Evolutionary conservation across 345 rosid species (phyloP).

Genomic region (Camelina neglecta): DNA sequence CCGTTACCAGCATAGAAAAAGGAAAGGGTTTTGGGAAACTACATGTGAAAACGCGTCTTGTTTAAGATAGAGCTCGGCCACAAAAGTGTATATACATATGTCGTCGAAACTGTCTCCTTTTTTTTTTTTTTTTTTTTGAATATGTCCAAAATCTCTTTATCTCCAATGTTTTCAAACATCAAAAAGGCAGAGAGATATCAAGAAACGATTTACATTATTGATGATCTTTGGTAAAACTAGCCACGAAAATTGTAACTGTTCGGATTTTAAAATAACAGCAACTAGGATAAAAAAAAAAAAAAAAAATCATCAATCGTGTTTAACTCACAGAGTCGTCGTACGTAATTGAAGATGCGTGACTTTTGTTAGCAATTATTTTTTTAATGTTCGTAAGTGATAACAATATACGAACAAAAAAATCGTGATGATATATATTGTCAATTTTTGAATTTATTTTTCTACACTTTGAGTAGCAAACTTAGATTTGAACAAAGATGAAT

Average conservation of each 20-base stretch:
- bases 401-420: background rate
- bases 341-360: background rate
- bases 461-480: background rate
- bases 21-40: background rate
- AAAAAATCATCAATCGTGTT: background rate
- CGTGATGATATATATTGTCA: background rate
- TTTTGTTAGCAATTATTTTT: background rate
- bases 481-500: background rate
- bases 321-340: no score
- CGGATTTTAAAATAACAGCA: background rate
- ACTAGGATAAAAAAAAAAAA: no score
- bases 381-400: background rate
- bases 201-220: background rate
- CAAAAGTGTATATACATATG: background rate
- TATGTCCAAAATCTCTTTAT: background rate
- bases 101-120: no score
- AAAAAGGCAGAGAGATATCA: background rate
- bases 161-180: background rate
- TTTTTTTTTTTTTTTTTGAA: background rate
- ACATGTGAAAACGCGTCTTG: constrained; percentile 19
- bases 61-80: background rate
- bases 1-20: background rate
- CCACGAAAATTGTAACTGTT: background rate
- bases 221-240: background rate
- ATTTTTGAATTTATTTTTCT: background rate